These are phyloP conservation scores for Elongisporangium senticosum DNA, from an alignment of 352 stramenopile genomes.

Conservation along the genomic window DNA sequence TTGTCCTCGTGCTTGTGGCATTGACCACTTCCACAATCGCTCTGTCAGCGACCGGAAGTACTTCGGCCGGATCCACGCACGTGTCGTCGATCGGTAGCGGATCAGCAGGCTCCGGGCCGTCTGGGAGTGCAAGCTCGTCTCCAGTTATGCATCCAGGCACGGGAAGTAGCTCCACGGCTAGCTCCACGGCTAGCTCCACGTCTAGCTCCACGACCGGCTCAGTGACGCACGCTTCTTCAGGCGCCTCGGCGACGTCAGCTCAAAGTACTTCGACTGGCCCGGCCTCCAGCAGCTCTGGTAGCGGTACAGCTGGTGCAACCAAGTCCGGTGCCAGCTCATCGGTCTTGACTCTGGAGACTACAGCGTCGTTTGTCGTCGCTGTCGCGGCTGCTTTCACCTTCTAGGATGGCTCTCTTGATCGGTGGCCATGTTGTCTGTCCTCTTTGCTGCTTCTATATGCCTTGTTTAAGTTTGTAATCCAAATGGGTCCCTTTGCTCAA, in stretches of 20 bases:
- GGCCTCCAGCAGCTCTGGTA: not conserved
- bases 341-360: not conserved
- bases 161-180: not conserved
- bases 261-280: not conserved
- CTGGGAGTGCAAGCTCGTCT: not conserved
- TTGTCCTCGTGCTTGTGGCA: not conserved
- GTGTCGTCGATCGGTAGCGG: not conserved
- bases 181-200: not conserved
- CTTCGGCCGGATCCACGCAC: not conserved
- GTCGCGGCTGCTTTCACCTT: not conserved
- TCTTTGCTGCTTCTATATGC: not conserved
- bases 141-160: not conserved
- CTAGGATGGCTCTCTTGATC: not conserved
- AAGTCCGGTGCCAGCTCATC: not conserved
- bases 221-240: not conserved
- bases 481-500: not conserved
- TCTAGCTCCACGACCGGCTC: not conserved
- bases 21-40: not conserved
- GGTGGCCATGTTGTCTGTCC: not conserved
- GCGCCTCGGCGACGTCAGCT: not conserved
- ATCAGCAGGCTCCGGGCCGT: not conserved
- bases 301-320: not conserved
- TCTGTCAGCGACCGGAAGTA: not conserved
- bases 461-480: not conserved
- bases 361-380: not conserved